Base-by-base conservation (phyloP, 2,329 filamentous ascomycete species). In the Monilinia fructigena region DNA sequence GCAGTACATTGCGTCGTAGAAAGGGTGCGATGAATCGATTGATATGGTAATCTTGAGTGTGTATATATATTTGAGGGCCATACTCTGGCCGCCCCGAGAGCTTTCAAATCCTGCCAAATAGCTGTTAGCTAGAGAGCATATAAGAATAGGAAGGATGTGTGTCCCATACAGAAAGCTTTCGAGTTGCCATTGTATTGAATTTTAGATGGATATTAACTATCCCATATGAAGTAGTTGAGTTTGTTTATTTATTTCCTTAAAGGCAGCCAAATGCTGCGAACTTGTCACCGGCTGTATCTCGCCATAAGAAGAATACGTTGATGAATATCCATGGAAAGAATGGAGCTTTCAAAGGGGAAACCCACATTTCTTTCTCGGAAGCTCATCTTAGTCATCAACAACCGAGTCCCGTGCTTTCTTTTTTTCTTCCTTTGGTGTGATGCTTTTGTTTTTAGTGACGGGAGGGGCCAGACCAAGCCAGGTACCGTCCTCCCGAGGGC, bases 211-310 rank as follows among this genome's bases (percentile, higher is more conserved):
- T 20, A 40, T n/a, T 63, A 62, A 40, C 18, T 65, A 62, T 66
- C 50, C 63, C 61, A 62, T 65, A 14, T 55, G 40, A 28, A 10
- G 55, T 28, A 42, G 20, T 63, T 58, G 31, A 35, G 45, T 54
- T 38, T 28, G 48, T n/a, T 56, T 48, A 54, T 69, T 28, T 14
- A 3, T 35, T 23, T 14, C 40, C 40, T 14, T 42, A 16, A 26
- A 23, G 52, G 74, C 74, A 76, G 74, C 74, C 12, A 73, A 67
- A 72, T 72, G 73, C 74, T 72, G 74, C 74, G 68, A 61, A 71
- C 67, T 31, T 55, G 73, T 74, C 66, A 76, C 71, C 72, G 74
- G 28, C 53, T 66, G 63, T 72, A 56, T 59, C 66, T 63, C 71
- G 71, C 73, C 73, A 75, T 75, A 66, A 66, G 68, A 66, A 66